Evolutionary conservation across 225 moss, liverwort and hornwort species (phyloP).

Genomic region (Physcomitrellopsis africana): DNA sequence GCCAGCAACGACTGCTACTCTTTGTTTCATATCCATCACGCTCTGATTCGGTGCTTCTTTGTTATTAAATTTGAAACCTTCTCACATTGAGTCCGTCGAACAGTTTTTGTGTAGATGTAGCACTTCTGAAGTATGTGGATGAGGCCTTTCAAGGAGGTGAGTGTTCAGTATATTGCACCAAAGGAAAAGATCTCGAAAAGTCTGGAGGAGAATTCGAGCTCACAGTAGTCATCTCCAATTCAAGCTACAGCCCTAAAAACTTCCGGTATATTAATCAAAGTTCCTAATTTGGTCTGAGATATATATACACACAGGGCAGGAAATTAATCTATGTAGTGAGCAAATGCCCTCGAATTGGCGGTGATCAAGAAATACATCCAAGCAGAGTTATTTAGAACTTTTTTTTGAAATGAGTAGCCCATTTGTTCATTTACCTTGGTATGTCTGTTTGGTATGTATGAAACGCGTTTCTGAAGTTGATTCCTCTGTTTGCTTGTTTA

Average conservation of each 20-base stretch:
- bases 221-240: constrained; percentile 85
- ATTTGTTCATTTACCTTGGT: neutral
- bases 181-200: constrained; percentile 65
- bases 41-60: neutral
- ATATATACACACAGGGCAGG: neutral
- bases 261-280: constrained; percentile 60
- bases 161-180: constrained; percentile 87
- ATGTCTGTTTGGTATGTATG: constrained; percentile 15
- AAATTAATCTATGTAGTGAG: neutral
- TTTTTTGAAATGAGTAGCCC: neutral
- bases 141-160: constrained; percentile 87
- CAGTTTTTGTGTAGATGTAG: constrained; percentile 80
- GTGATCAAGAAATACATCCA: neutral
- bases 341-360: neutral
- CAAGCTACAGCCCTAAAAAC: constrained; percentile 88
- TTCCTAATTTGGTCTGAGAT: neutral
- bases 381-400: neutral
- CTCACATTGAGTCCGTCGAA: constrained; percentile 24
- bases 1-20: neutral
- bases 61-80: neutral
- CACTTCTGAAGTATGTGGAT: constrained; percentile 89
- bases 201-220: constrained; percentile 68
- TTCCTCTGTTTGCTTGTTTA: neutral
- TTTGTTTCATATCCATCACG: constrained; percentile 4
- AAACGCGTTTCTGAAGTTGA: neutral